Conservation (phyloP, 2,329 filamentous ascomycete genomes). For the Daldinia eschscholtzii region DNA sequence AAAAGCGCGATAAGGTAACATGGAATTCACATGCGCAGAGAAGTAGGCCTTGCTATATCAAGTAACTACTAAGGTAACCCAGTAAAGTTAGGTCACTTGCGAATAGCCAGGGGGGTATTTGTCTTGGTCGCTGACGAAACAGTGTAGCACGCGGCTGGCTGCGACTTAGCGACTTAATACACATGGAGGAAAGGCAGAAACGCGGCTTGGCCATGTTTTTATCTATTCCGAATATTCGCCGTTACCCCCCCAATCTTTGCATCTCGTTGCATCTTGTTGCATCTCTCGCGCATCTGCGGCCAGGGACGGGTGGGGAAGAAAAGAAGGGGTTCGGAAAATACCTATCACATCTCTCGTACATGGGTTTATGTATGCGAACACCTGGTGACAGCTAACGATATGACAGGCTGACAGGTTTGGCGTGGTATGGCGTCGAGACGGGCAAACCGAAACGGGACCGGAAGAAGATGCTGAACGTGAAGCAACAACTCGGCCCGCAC, state of each 20-base stretch:
- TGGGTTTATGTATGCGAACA: conserved; percentile 38
- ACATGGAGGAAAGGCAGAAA: conserved; percentile 23
- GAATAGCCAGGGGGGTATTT: conserved; percentile 25
- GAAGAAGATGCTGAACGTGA: conserved; percentile 27
- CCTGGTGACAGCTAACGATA: conserved; percentile 26
- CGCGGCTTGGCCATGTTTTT: conserved; percentile 28
- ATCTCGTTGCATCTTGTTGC: conserved; percentile 21
- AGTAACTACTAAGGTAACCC: conserved; percentile 26
- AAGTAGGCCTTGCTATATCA: conserved; percentile 31
- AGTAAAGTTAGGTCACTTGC: conserved; percentile 39
- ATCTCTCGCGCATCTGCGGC: conserved; percentile 22
- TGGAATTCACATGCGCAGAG: conserved; percentile 30
- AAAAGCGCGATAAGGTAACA: conserved; percentile 35
- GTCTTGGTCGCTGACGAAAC: conserved; percentile 42
- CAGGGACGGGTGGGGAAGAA: conserved; percentile 31
- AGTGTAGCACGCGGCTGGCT: conserved; percentile 38
- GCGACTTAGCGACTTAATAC: conserved; percentile 17
- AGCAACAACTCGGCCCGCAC: conserved; percentile 36
- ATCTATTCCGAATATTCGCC: conserved; percentile 43
- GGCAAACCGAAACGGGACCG: conserved; percentile 33
- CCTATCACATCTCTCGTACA: conserved; percentile 42
- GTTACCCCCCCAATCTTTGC: conserved; percentile 33
- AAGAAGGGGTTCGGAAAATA: conserved; percentile 38
- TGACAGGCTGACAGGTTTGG: conserved; percentile 19
- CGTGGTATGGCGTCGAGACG: conserved; percentile 24